phyloP scores from a whole-genome alignment of 495 filamentous ascomycete genomes.

The Talaromyces liani region DNA sequence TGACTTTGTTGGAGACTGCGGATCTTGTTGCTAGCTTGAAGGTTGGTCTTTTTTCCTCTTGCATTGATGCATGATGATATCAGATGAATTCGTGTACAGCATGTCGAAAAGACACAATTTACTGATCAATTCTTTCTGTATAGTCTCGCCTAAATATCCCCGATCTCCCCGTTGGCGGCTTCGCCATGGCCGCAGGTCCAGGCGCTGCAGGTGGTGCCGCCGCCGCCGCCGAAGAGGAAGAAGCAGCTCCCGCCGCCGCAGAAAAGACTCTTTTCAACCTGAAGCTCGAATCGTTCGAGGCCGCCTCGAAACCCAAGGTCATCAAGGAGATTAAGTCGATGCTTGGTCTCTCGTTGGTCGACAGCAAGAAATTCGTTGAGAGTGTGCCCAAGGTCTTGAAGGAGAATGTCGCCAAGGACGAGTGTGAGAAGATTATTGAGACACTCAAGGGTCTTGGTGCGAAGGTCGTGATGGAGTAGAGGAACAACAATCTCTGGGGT shows the following conservation, averaged over 20 bases:
- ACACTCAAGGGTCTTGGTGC: conserved; percentile 87
- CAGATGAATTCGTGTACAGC: not conserved
- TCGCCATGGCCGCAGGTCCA: conserved; percentile 56
- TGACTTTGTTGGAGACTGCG: conserved; percentile 95
- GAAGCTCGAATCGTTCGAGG: conserved; percentile 84
- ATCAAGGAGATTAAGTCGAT: conserved; percentile 99
- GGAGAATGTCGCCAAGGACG: conserved; percentile 96
- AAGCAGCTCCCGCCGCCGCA: conserved; percentile 67
- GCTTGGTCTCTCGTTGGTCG: conserved; percentile 90
- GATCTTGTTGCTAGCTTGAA: conserved; percentile 90
- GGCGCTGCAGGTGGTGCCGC: conserved; percentile 53
- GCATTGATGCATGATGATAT: not conserved
- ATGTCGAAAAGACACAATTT: too few species aligned
- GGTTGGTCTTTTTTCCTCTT: conserved; percentile 46
- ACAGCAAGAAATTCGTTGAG: conserved; percentile 99
- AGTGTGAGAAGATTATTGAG: conserved; percentile 96
- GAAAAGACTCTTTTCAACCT: conserved; percentile 98
- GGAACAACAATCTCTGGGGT: too few species aligned
- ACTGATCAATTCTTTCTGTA: conserved; percentile 5
- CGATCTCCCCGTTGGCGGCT: conserved; percentile 88
- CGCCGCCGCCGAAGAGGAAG: conserved; percentile 71
- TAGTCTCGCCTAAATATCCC: conserved; percentile 95
- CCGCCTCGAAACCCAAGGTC: conserved; percentile 87
- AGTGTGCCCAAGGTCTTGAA: conserved; percentile 96
- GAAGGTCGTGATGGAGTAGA: conserved; percentile 83